Evolutionary conservation across 2,329 filamentous ascomycete genomes (phyloP).

Genomic region (Diaporthe sp.): DNA sequence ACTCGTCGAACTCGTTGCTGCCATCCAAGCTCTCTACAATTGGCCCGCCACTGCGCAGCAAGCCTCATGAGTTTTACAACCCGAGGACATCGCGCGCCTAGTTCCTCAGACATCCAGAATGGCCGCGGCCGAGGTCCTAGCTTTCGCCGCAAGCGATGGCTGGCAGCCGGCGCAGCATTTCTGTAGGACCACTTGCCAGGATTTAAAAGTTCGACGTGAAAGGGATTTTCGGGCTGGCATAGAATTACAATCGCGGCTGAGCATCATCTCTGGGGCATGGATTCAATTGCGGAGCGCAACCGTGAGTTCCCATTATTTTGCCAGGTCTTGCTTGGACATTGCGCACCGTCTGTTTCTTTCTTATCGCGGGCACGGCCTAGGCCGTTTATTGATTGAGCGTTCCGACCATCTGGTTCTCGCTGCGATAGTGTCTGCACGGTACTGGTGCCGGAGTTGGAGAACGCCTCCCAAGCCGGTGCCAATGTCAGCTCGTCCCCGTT

Average conservation of each 20-base stretch:
- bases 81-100: slow-evolving; percentile 52
- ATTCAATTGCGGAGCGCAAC: slow-evolving; percentile 46
- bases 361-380: not conserved
- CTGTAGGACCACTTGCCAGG: slow-evolving; percentile 52
- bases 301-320: slow-evolving; percentile 46
- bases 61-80: slow-evolving; percentile 63
- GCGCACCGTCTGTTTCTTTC: not conserved
- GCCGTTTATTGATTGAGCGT: not conserved
- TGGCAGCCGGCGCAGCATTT: slow-evolving; percentile 50
- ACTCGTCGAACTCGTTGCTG: not conserved
- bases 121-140: slow-evolving; percentile 65
- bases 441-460: slow-evolving; percentile 13
- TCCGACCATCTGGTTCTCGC: slow-evolving; percentile 21
- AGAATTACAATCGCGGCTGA: slow-evolving; percentile 50
- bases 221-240: slow-evolving; percentile 38
- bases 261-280: slow-evolving; percentile 57
- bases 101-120: slow-evolving; percentile 61
- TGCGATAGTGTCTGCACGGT: not conserved
- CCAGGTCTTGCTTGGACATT: not conserved
- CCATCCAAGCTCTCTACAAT: slow-evolving; percentile 9
- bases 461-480: not conserved
- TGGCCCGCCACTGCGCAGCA: slow-evolving; percentile 36
- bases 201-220: slow-evolving; percentile 45
- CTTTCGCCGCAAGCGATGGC: slow-evolving; percentile 56
- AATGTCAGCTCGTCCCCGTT: not conserved